A percentile compares a stretch with the other conserved stretches of the same genome.
phyloP scores from a whole-genome alignment of 2,329 filamentous ascomycete genomes.

The Iodosphaeria phyllophila region DNA sequence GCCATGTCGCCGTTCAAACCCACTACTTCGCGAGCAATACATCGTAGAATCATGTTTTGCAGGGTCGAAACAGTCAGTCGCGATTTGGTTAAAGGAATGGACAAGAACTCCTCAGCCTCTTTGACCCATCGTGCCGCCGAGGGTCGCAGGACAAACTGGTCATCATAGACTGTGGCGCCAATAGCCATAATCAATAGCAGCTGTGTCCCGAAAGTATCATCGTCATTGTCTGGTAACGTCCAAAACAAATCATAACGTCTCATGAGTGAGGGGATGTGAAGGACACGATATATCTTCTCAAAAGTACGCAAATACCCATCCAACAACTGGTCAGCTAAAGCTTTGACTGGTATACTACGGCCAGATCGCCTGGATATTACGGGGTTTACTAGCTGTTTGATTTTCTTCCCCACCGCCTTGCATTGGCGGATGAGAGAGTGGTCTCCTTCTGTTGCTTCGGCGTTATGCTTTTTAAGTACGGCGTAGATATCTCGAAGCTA shows the following conservation, averaged over 20 bases:
- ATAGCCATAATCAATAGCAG: slow-evolving; percentile 34
- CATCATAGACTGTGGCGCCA: slow-evolving; percentile 27
- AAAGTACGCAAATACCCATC: slow-evolving; percentile 9
- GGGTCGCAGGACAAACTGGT: slow-evolving; percentile 21
- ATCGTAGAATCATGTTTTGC: slow-evolving; percentile 32
- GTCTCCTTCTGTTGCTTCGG: no score
- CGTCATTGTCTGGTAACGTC: neutral
- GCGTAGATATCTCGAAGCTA: no score
- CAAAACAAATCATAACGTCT: slow-evolving; percentile 7
- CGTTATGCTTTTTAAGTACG: no score
- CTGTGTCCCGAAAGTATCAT: slow-evolving; percentile 27
- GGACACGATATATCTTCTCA: slow-evolving; percentile 9
- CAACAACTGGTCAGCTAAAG: slow-evolving; percentile 6
- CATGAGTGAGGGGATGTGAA: slow-evolving; percentile 9
- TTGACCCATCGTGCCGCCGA: slow-evolving; percentile 29
- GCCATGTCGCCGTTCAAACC: slow-evolving; percentile 28
- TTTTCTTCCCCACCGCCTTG: no score
- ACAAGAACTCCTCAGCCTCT: slow-evolving; percentile 31
- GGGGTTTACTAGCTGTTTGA: no score
- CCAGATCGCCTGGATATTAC: no score
- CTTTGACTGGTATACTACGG: slow-evolving; percentile 5
- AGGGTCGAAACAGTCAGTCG: slow-evolving; percentile 27
- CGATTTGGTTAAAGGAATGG: slow-evolving; percentile 25
- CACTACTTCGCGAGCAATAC: slow-evolving; percentile 27
- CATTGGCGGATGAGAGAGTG: no score